Conservation (phyloP, 805 yeast genomes). For the Diddensiella santjacobensis region DNA sequence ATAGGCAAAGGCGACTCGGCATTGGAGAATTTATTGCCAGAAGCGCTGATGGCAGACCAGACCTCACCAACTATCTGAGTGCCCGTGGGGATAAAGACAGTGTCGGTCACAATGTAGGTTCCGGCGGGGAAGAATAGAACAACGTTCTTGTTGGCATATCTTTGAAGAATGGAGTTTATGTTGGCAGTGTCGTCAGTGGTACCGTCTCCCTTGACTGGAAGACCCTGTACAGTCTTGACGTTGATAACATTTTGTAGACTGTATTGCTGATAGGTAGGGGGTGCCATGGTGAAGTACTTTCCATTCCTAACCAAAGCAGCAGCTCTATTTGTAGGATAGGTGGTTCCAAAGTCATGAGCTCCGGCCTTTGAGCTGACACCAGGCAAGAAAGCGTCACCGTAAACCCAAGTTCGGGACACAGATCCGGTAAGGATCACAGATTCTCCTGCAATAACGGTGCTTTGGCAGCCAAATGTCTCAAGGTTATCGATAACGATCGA, state of each 20-base stretch:
- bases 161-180: slow-evolving; percentile 3
- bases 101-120: slow-evolving; percentile 7
- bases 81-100: slow-evolving; percentile 6
- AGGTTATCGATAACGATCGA: slow-evolving; percentile 3
- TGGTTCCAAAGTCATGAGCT: slow-evolving; percentile 2
- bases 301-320: background rate
- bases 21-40: slow-evolving; percentile 2
- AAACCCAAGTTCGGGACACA: slow-evolving; percentile 6
- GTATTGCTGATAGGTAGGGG: slow-evolving; percentile 7
- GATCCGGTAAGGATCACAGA: background rate
- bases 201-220: slow-evolving; percentile 11
- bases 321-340: slow-evolving; percentile 1
- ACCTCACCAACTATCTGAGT: slow-evolving; percentile 8
- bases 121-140: slow-evolving; percentile 9
- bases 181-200: slow-evolving; percentile 9
- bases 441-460: slow-evolving; percentile 4
- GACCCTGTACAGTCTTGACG: slow-evolving; percentile 3
- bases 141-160: slow-evolving; percentile 2
- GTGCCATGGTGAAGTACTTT: slow-evolving; percentile 1
- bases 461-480: background rate
- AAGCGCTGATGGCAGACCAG: slow-evolving; percentile 10
- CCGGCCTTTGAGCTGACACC: background rate
- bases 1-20: slow-evolving; percentile 2
- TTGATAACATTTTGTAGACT: background rate
- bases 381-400: slow-evolving; percentile 4